A percentile compares a stretch with the other conserved stretches of the same genome.
These are phyloP conservation scores for Termitomyces titanicus DNA, from an alignment of 768 basidiomycete genomes.

Conservation along the genomic window DNA sequence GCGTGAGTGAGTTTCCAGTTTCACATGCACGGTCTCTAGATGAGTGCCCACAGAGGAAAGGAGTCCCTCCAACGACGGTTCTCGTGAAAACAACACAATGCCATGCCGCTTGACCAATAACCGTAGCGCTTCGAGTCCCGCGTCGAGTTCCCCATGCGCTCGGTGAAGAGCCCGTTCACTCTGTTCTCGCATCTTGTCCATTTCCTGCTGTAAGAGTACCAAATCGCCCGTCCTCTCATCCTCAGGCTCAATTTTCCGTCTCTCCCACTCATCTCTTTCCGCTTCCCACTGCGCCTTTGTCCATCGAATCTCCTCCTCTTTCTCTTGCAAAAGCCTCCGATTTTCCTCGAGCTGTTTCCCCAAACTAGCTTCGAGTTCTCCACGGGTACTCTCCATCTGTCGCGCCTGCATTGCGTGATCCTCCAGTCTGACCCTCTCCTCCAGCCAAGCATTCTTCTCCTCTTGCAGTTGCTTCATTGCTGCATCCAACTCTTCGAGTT, in stretches of 20 bases:
- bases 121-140: conserved; percentile 43
- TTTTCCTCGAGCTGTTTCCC: conserved; percentile 35
- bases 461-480: conserved; percentile 44
- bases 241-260: conserved; percentile 44
- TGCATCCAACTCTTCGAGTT: conserved; percentile 43
- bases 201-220: conserved; percentile 42
- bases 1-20: conserved; percentile 37
- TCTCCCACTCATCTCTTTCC: conserved; percentile 48
- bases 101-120: conserved; percentile 52
- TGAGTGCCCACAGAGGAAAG: conserved; percentile 48
- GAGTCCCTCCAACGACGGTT: conserved; percentile 46
- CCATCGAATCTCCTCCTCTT: conserved; percentile 33
- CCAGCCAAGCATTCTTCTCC: conserved; percentile 49
- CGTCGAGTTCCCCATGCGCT: conserved; percentile 47
- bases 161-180: conserved; percentile 33
- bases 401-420: conserved; percentile 33
- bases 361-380: conserved; percentile 37
- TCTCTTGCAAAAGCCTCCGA: conserved; percentile 35
- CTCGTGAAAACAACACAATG: conserved; percentile 51
- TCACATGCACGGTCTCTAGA: conserved; percentile 43
- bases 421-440: conserved; percentile 41
- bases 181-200: conserved; percentile 39
- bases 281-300: conserved; percentile 37
- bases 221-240: conserved; percentile 48
- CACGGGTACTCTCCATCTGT: conserved; percentile 35